These are phyloP conservation scores for Drosera spatulata DNA, from an alignment of 179 eudicot species.

Conservation along the genomic window DNA sequence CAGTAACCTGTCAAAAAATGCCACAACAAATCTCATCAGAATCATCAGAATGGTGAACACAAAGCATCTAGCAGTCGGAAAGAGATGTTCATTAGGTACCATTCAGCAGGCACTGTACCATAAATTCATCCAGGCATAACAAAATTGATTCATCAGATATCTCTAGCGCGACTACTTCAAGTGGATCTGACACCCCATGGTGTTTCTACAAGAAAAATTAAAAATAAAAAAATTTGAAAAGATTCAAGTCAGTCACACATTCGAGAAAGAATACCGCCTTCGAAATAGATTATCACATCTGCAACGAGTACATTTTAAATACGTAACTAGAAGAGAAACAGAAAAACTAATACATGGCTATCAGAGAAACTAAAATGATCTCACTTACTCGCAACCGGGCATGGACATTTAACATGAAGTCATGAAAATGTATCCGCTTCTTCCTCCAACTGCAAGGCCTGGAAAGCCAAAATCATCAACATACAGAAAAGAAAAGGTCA, in stretches of 20 bases:
- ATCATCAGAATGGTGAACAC: not conserved
- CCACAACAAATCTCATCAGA: slow-evolving; percentile 1
- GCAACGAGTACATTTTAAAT: too few species aligned
- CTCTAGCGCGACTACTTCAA: slow-evolving; percentile 89
- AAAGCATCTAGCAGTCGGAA: not conserved
- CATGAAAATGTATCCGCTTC: slow-evolving; percentile 89
- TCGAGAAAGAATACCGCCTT: too few species aligned
- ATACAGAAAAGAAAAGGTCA: not conserved
- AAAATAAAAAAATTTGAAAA: too few species aligned
- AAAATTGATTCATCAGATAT: slow-evolving; percentile 83
- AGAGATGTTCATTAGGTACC: not conserved
- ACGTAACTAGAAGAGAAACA: too few species aligned
- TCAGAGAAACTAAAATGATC: not conserved
- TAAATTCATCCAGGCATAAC: slow-evolving; percentile 89
- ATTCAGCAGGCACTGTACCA: slow-evolving; percentile 32
- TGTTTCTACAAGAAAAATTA: slow-evolving; percentile 40
- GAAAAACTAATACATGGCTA: too few species aligned
- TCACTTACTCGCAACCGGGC: slow-evolving; percentile 65
- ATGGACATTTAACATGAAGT: slow-evolving; percentile 91
- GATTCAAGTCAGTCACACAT: too few species aligned
- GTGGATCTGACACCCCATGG: slow-evolving; percentile 88
- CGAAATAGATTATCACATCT: too few species aligned
- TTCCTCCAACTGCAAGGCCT: slow-evolving; percentile 88
- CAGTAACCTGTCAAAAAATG: slow-evolving; percentile 49
- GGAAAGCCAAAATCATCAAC: slow-evolving; percentile 8